Evolutionary conservation across 768 basidiomycete genomes (phyloP).

Genomic region (Cyclocybe aegerita): DNA sequence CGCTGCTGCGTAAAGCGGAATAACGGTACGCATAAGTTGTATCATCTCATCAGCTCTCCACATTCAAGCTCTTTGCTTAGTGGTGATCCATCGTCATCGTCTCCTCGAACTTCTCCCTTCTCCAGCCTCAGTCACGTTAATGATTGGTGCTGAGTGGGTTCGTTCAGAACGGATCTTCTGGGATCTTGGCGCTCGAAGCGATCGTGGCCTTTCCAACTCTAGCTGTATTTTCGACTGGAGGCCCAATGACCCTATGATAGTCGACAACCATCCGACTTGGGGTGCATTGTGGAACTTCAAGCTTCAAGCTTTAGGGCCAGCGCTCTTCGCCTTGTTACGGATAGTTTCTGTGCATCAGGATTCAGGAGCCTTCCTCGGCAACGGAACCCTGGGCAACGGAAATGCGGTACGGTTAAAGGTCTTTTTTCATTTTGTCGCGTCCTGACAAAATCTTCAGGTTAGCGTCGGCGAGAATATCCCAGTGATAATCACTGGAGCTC

Average conservation of each 20-base stretch:
- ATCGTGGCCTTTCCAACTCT: conserved; percentile 22
- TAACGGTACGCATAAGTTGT: too few relatives aligned
- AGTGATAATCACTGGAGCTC: conserved; percentile 23
- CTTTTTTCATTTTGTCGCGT: too few relatives aligned
- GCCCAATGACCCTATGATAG: conserved; percentile 34
- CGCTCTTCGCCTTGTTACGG: conserved; percentile 32
- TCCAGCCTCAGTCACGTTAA: too few relatives aligned
- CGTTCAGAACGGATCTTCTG: conserved; percentile 24
- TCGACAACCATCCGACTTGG: conserved; percentile 45
- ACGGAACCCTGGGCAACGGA: conserved; percentile 40
- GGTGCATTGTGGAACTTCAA: conserved; percentile 39
- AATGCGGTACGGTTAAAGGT: too few relatives aligned
- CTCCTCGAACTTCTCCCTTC: too few relatives aligned
- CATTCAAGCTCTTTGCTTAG: too few relatives aligned
- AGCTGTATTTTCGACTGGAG: conserved; percentile 22
- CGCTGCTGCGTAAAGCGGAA: too few relatives aligned
- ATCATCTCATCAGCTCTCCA: too few relatives aligned
- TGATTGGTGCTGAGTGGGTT: too few relatives aligned
- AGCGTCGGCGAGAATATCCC: conserved; percentile 31
- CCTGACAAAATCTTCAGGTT: conserved; percentile 27
- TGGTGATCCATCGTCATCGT: too few relatives aligned
- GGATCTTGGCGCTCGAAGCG: conserved; percentile 21
- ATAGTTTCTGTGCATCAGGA: conserved; percentile 44
- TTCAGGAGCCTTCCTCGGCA: conserved; percentile 39
- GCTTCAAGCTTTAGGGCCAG: conserved; percentile 36